A percentile compares a stretch with the other conserved stretches of the same genome.
Conservation (phyloP, 2,329 filamentous ascomycete species). For the Chalaropsis ovoidea region DNA sequence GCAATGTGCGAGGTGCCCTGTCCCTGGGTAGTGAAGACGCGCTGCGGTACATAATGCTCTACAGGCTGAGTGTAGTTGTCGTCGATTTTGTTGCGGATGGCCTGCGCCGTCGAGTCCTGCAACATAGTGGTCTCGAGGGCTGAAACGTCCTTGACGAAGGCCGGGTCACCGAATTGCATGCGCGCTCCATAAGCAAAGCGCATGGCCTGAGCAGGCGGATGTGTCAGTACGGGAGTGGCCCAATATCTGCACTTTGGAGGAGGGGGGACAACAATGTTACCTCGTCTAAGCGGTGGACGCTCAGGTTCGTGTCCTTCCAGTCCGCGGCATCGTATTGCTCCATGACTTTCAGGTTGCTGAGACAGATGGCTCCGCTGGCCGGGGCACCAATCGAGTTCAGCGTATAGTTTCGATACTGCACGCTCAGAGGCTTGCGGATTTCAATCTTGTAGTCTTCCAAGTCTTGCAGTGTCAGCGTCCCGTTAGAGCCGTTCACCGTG, state of each 20-base stretch:
- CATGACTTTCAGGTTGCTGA: constrained; percentile 71
- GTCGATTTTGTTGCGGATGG: constrained; percentile 56
- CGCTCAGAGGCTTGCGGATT: constrained; percentile 52
- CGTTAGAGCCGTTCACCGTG: constrained; percentile 57
- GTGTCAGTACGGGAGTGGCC: not conserved
- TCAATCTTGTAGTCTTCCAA: constrained; percentile 61
- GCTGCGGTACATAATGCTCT: constrained; percentile 60
- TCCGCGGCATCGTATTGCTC: constrained; percentile 59
- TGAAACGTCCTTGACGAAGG: constrained; percentile 54
- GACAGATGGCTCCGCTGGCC: constrained; percentile 63
- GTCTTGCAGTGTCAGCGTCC: constrained; percentile 78
- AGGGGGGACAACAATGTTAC: not conserved
- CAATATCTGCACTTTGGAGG: not conserved
- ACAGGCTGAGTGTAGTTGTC: constrained; percentile 63
- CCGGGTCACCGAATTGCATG: constrained; percentile 71
- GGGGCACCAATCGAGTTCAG: constrained; percentile 63
- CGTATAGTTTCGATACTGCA: constrained; percentile 59
- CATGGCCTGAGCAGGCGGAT: constrained; percentile 48
- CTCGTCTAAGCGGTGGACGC: constrained; percentile 73
- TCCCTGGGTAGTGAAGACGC: constrained; percentile 56
- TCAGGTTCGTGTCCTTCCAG: constrained; percentile 48
- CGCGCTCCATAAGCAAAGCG: constrained; percentile 78
- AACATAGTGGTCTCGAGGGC: constrained; percentile 55
- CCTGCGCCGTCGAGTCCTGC: constrained; percentile 45
- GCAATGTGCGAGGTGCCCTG: constrained; percentile 67